Percentiles rank a stretch among this genome's conserved stretches.
These are phyloP conservation scores for Paracoccidioides brasiliensis DNA, from an alignment of 2,329 filamentous ascomycete species.

Conservation along the genomic window DNA sequence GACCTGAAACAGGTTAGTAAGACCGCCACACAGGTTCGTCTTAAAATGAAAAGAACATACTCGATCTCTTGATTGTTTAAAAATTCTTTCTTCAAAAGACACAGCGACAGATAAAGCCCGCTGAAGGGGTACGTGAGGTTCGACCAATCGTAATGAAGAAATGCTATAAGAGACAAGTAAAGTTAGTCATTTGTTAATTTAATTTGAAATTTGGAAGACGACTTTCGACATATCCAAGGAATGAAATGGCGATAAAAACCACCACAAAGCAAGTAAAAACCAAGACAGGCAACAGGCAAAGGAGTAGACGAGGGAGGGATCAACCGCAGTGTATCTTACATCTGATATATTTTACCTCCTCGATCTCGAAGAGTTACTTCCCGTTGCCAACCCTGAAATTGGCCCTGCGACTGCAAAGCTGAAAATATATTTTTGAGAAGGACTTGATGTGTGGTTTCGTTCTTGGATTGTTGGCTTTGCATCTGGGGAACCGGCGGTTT, in stretches of 20 bases:
- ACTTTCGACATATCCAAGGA: background rate
- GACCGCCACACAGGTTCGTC: background rate
- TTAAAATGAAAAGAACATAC: conserved; percentile 11
- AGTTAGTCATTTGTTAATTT: background rate
- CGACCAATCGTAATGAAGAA: conserved; percentile 34
- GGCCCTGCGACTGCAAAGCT: conserved; percentile 28
- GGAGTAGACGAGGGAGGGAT: too few species aligned
- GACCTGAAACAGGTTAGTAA: conserved; percentile 15
- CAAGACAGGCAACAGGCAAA: background rate
- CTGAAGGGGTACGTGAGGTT: conserved; percentile 28
- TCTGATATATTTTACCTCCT: conserved; percentile 31
- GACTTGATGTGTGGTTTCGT: conserved; percentile 22
- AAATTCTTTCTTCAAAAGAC: conserved; percentile 34
- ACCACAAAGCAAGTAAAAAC: background rate
- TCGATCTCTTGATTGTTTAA: conserved; percentile 28
- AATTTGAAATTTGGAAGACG: background rate
- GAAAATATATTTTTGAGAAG: conserved; percentile 29
- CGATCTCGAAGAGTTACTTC: conserved; percentile 29
- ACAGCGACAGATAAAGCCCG: conserved; percentile 30
- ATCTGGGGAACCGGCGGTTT: conserved; percentile 21
- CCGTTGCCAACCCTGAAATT: conserved; percentile 34
- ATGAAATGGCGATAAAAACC: background rate
- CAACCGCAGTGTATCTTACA: conserved; percentile 20
- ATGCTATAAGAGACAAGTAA: conserved; percentile 19
- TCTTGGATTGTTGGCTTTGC: conserved; percentile 15